Base-by-base conservation (phyloP, 2,329 filamentous ascomycete genomes). In the Lasiodiplodia gonubiensis region DNA sequence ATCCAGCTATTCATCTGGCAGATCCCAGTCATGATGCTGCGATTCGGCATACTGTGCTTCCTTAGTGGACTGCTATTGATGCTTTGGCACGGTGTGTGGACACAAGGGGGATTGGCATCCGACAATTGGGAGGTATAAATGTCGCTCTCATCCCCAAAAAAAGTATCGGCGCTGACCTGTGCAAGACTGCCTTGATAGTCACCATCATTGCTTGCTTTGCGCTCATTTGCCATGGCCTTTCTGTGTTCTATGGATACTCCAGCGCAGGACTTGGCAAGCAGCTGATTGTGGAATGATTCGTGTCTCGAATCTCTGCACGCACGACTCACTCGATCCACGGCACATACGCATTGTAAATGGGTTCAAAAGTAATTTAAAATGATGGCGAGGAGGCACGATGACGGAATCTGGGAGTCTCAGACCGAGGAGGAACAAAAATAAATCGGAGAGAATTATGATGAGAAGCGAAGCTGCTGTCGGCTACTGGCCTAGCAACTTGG, bases 11-110 rank as follows among this genome's bases (percentile, higher is more conserved):
- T 57, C 12, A 39, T 57, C 4, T 57, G 53, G 53, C 53, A 57
- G 12, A 57, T 57, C 10, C 33, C 53, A 7, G 53, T 57, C 4
- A 57, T 57, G 53, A 39, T 57, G 53, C 30, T 57, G 8, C 18
- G 53, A 3, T 57, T 57, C 2, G 53, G 53, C 7, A 57, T 57
- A 23, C 25, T 21, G 27, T 23, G 33, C 12, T 57, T 57, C 30
- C 25, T 57, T 7, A 39, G 16, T 6, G 53, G 53, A 14, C 1
- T 57, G 16, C n/a, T 37, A 7, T 18, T 57, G 0, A 21, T 57
- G 27, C 27, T 57, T 21, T 57, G 53, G 53, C 27, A 57, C 14
- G 53, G 30, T 14, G 53, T 30, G 14, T 21, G n/a, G 18, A 6
- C n/a, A 18, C 12, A 57, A 8, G 53, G 30, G 2, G 18, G 18